Conservation (phyloP, 352 stramenopile species). For the Pythium brachiatum region DNA sequence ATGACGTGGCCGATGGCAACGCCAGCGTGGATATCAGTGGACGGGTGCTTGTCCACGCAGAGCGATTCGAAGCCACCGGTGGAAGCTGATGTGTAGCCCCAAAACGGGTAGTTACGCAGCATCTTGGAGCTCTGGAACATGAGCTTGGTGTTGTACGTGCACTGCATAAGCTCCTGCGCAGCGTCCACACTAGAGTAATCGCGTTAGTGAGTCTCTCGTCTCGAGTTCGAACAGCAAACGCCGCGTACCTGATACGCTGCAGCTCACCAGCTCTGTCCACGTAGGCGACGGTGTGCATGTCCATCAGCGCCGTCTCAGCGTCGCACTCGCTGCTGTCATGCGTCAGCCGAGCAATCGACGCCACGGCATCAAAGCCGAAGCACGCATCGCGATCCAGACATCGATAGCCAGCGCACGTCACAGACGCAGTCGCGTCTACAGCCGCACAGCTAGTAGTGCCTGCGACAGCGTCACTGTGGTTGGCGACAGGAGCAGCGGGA, state of each 20-base stretch:
- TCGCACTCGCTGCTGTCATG: constrained; percentile 40
- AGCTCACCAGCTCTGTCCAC: constrained; percentile 29
- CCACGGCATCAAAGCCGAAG: constrained; percentile 42
- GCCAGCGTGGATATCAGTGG: constrained; percentile 31
- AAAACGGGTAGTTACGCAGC: constrained; percentile 76
- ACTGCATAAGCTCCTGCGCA: constrained; percentile 65
- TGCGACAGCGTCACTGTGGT: not conserved
- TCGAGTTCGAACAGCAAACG: not conserved
- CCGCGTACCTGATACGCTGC: constrained; percentile 34
- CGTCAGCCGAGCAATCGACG: constrained; percentile 33
- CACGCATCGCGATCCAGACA: constrained; percentile 66
- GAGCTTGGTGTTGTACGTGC: constrained; percentile 60
- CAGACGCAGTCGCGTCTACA: not conserved
- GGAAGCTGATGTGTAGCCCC: constrained; percentile 55
- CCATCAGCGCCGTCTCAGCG: constrained; percentile 23
- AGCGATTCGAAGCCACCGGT: constrained; percentile 35
- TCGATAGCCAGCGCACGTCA: constrained; percentile 37
- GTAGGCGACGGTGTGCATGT: constrained; percentile 40
- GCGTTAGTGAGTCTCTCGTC: not conserved
- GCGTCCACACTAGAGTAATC: constrained; percentile 28
- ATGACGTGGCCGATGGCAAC: constrained; percentile 55
- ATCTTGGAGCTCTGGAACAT: constrained; percentile 61
- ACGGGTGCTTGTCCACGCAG: constrained; percentile 8
- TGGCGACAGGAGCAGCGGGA: not conserved
- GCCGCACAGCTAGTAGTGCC: not conserved